These are phyloP conservation scores for Jaenimonas drosophilae DNA, from an alignment of 208 protist genomes.

Conservation along the genomic window DNA sequence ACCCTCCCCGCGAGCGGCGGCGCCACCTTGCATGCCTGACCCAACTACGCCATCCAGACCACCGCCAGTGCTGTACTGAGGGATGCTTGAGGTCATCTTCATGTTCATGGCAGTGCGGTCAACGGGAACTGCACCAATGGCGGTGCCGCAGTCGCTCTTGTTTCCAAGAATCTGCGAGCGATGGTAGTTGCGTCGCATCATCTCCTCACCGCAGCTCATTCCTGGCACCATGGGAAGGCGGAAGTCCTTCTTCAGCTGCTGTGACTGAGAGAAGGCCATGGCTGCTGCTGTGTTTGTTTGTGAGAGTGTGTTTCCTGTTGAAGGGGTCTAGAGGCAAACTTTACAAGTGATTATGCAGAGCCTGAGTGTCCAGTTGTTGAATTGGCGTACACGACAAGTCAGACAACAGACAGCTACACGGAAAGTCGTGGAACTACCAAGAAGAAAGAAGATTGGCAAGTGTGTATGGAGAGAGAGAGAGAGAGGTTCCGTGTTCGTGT, in stretches of 20 bases:
- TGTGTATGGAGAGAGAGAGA: background rate
- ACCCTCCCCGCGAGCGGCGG: slow-evolving; percentile 1
- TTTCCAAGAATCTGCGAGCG: slow-evolving; percentile 52
- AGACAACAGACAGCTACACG: too few relatives aligned
- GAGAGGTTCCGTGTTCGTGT: too few relatives aligned
- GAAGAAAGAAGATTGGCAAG: background rate
- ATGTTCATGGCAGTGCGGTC: slow-evolving; percentile 29
- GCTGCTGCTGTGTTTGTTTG: background rate
- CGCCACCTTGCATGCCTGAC: background rate
- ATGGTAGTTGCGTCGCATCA: slow-evolving; percentile 87
- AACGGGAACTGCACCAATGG: slow-evolving; percentile 35
- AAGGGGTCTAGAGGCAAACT: too few relatives aligned
- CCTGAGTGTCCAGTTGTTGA: too few relatives aligned
- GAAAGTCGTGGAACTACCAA: too few relatives aligned
- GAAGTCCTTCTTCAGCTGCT: slow-evolving; percentile 84
- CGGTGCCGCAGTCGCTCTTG: slow-evolving; percentile 30
- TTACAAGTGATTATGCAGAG: too few relatives aligned
- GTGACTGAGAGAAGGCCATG: slow-evolving; percentile 74
- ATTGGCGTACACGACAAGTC: background rate
- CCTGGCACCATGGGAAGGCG: slow-evolving; percentile 86
- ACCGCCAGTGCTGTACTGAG: slow-evolving; percentile 7
- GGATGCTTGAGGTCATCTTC: slow-evolving; percentile 13
- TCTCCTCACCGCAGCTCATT: slow-evolving; percentile 79
- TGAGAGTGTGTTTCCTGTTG: too few relatives aligned
- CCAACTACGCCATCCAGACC: slow-evolving; percentile 2